phyloP scores from a whole-genome alignment of 2,329 filamentous ascomycete genomes.

The Trichoderma pleuroti region DNA sequence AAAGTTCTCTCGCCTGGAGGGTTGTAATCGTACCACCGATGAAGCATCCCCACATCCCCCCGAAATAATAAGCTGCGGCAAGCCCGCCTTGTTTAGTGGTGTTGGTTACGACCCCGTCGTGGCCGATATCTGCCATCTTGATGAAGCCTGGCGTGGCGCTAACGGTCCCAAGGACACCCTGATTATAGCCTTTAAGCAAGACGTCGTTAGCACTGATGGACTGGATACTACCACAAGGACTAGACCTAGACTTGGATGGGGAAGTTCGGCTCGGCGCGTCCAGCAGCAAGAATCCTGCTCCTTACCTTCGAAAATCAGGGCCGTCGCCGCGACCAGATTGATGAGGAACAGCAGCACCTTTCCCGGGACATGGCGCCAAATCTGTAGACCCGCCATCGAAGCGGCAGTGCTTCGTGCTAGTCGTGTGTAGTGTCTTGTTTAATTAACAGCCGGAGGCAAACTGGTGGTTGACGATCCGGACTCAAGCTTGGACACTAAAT shows the following conservation, averaged over 20 bases:
- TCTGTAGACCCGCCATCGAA: slow-evolving; percentile 20
- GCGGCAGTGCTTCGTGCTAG: neutral
- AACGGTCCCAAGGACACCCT: slow-evolving; percentile 52
- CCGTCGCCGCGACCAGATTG: slow-evolving; percentile 25
- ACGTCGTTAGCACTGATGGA: neutral
- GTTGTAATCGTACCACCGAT: slow-evolving; percentile 32
- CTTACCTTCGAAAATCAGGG: slow-evolving; percentile 25
- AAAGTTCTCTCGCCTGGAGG: neutral
- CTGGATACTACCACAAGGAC: neutral
- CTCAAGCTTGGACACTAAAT: neutral
- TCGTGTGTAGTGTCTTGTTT: neutral
- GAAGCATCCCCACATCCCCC: slow-evolving; percentile 49
- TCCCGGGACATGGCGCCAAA: slow-evolving; percentile 26
- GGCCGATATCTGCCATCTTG: slow-evolving; percentile 43
- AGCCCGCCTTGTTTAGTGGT: slow-evolving; percentile 50
- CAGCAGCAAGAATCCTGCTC: neutral
- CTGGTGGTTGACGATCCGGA: neutral
- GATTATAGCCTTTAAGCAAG: slow-evolving; percentile 45
- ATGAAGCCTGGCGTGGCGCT: slow-evolving; percentile 42
- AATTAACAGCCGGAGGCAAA: neutral
- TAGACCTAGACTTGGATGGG: neutral
- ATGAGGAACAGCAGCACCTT: slow-evolving; percentile 24
- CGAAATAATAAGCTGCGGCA: slow-evolving; percentile 52
- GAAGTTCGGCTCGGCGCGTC: neutral
- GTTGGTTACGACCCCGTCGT: slow-evolving; percentile 45